Conservation (phyloP, 768 basidiomycete genomes). For the Leccinellum rugosiceps region DNA sequence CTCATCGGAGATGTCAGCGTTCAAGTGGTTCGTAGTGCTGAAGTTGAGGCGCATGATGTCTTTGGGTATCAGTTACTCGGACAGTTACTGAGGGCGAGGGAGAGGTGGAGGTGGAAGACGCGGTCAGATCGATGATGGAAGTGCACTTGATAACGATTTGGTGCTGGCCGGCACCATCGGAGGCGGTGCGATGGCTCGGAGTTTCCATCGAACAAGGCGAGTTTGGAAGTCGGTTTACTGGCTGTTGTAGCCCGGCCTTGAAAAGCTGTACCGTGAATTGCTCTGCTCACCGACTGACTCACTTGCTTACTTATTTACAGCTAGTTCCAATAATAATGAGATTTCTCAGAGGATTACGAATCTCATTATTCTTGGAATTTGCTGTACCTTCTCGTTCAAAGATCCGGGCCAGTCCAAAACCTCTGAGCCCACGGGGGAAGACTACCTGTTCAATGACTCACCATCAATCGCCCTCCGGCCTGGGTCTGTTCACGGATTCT, state of each 20-base stretch:
- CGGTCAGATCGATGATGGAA: not conserved
- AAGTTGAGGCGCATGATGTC: constrained; percentile 21
- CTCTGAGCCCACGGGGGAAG: not conserved
- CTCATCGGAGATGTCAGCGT: constrained; percentile 23
- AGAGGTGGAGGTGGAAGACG: not conserved
- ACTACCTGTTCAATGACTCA: not conserved
- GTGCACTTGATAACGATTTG: not conserved
- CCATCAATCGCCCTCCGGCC: not conserved
- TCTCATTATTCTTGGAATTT: not conserved
- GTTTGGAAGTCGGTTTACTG: not conserved
- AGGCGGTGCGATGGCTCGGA: not conserved
- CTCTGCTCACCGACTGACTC: not conserved
- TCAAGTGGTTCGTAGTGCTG: constrained; percentile 18
- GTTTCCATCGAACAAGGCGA: not conserved
- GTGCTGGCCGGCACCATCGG: not conserved
- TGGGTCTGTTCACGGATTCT: not conserved
- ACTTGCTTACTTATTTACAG: not conserved
- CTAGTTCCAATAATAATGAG: not conserved
- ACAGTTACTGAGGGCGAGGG: not conserved
- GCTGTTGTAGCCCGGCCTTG: not conserved
- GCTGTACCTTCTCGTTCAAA: not conserved
- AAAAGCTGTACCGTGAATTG: not conserved
- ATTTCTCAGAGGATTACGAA: not conserved
- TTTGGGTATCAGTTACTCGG: not conserved
- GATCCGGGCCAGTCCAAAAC: not conserved